A percentile compares a stretch with the other conserved stretches of the same genome.
Conservation (phyloP, 257 asterid species). For the Cinchona pubescens region DNA sequence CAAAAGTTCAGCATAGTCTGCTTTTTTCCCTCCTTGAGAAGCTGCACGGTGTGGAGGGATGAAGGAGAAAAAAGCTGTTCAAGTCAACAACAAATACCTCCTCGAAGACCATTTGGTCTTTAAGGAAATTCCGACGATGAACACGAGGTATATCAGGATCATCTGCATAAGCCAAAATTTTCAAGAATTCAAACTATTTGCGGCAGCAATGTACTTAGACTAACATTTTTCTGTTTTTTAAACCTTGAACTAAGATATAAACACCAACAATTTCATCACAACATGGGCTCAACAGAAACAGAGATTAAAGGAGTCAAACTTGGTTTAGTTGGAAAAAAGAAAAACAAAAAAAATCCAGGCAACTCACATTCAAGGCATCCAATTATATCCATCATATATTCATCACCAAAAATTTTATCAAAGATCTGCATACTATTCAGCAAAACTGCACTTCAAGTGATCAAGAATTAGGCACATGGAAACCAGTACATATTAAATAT, state of each 20-base stretch:
- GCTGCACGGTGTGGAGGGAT: neutral
- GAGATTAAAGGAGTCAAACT: neutral
- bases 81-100: slow-evolving; percentile 50
- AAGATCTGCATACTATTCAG: slow-evolving; percentile 79
- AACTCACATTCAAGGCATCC: slow-evolving; percentile 95
- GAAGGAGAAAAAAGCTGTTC: neutral
- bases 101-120: slow-evolving; percentile 81
- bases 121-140: slow-evolving; percentile 78
- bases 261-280: neutral
- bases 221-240: neutral
- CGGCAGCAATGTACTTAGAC: slow-evolving; percentile 15
- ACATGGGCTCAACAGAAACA: neutral
- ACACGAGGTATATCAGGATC: slow-evolving; percentile 73
- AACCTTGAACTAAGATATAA: neutral
- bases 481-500: neutral
- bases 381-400: slow-evolving; percentile 79
- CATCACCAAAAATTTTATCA: slow-evolving; percentile 93
- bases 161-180: slow-evolving; percentile 48
- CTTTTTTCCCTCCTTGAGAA: slow-evolving; percentile 5
- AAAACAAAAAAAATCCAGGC: neutral
- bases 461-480: slow-evolving; percentile 3
- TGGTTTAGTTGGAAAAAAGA: neutral
- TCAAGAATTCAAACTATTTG: slow-evolving; percentile 16
- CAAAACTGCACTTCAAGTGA: slow-evolving; percentile 56
- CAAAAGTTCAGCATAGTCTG: neutral